Conservation (phyloP, 2,329 filamentous ascomycete species). For the Trichoderma sp. region DNA sequence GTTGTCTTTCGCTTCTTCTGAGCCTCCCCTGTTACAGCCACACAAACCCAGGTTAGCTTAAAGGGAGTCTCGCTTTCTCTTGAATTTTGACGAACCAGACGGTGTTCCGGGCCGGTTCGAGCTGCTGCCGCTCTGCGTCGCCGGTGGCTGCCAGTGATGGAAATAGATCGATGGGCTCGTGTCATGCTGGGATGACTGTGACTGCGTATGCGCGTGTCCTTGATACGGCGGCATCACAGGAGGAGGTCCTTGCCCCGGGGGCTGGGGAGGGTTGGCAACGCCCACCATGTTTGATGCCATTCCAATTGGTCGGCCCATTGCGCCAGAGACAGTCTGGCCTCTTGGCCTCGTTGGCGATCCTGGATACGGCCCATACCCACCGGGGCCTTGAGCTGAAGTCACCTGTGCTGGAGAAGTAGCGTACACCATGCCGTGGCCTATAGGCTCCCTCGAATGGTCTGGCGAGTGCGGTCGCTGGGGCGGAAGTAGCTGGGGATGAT, state of each 20-base stretch:
- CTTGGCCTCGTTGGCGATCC: constrained; percentile 50
- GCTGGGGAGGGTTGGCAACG: constrained; percentile 44
- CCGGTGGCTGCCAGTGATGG: constrained; percentile 87
- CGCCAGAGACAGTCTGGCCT: constrained; percentile 47
- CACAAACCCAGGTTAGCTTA: constrained; percentile 38
- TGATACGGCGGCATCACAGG: constrained; percentile 41
- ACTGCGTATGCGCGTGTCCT: constrained; percentile 49
- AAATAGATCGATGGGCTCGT: constrained; percentile 80
- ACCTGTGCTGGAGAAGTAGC: constrained; percentile 32
- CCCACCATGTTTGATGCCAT: constrained; percentile 41
- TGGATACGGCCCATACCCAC: constrained; percentile 45
- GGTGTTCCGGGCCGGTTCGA: constrained; percentile 69
- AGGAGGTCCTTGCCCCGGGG: constrained; percentile 25
- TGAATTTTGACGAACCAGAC: constrained; percentile 65
- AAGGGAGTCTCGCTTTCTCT: constrained; percentile 45
- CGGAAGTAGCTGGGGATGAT: constrained; percentile 50
- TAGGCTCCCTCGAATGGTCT: constrained; percentile 53
- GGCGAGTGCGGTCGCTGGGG: constrained; percentile 51
- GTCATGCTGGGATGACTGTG: constrained; percentile 57
- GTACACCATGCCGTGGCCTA: constrained; percentile 42
- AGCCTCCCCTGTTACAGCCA: constrained; percentile 61
- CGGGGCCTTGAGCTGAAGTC: constrained; percentile 36
- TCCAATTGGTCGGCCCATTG: constrained; percentile 37
- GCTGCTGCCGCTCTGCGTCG: constrained; percentile 56
- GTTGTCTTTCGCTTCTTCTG: constrained; percentile 82